Evolutionary conservation across 208 protist genomes (phyloP), one percentile per base, ranked within the genome.

Genomic region (Wallacemonas collosoma): DNA sequence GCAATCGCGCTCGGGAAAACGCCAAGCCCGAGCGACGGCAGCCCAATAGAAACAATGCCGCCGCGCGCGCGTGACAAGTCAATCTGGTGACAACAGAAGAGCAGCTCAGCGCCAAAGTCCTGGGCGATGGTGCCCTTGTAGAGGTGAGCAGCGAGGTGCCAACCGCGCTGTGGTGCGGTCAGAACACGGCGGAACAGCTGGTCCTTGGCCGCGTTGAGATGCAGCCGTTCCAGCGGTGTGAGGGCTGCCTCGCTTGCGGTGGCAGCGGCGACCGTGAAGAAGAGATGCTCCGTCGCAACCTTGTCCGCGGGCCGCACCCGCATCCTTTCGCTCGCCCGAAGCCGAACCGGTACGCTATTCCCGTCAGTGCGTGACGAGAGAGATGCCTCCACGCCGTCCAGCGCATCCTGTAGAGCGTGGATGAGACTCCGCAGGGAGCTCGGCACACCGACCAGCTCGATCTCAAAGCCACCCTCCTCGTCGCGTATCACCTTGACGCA

Each of bases 101-200:
- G 55, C n/a, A 86, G 39, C 68, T 86, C 84, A 4, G 80, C 80
- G 12, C 72, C 80, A 57, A 83, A 64, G 47, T 82, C 80, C 36
- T 74, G 41, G 15, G 73, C 75, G 56, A 77, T 64, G 64, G 47
- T 69, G 65, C 45, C 55, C 43, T 76, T 53, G 40, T 79, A 53
- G 11, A 77, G 43, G 36, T 72, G 60, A 39, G 75, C 78, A 12
- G 14, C 73, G 26, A 84, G 73, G 7, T 61, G 72, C 48, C 76
- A 63, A 1, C 82, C 82, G 6, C 54, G 45, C 51, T 48, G 17
- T 26, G 71, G 54, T 9, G 77, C 68, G 38, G 68, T 66, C 44
- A 48, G 35, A 51, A 88, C 62, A 2, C 82, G 78, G 2, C 65
- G 68, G 57, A 88, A 76, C 5, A 88, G 63, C 47, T 68, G 56